A percentile compares a stretch with the other conserved stretches of the same genome.
phyloP scores from a whole-genome alignment of 1,284 basidiomycete species.

The Sphagnurus paluster region DNA sequence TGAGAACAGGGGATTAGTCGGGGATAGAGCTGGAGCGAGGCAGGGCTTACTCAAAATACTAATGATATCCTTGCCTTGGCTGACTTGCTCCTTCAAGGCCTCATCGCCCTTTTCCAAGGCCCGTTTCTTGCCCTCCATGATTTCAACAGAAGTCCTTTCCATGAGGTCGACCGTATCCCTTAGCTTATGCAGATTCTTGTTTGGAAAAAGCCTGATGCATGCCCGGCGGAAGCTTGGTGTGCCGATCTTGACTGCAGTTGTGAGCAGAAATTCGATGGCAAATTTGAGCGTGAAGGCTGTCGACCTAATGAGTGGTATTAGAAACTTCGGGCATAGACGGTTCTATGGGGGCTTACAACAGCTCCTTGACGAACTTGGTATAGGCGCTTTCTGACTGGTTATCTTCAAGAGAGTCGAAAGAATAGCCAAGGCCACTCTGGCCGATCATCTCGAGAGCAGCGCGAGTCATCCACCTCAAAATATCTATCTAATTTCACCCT shows the following conservation, averaged over 20 bases:
- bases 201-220: slow-evolving; percentile 35
- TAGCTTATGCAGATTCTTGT: slow-evolving; percentile 30
- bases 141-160: slow-evolving; percentile 33
- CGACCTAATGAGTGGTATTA: too few relatives aligned
- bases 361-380: slow-evolving; percentile 1
- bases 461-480: slow-evolving; percentile 5
- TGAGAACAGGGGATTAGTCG: slow-evolving; percentile 7
- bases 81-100: slow-evolving; percentile 30
- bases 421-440: slow-evolving; percentile 31
- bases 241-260: slow-evolving; percentile 33
- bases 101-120: slow-evolving; percentile 36
- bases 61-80: slow-evolving; percentile 46
- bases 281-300: too few relatives aligned
- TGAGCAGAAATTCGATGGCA: slow-evolving; percentile 22
- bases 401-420: slow-evolving; percentile 29
- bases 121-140: slow-evolving; percentile 39
- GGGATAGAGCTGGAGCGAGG: too few relatives aligned
- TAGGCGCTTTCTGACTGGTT: not conserved
- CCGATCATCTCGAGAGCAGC: slow-evolving; percentile 18
- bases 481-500: too few relatives aligned
- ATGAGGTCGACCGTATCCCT: slow-evolving; percentile 39
- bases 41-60: slow-evolving; percentile 40
- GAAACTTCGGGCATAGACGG: slow-evolving; percentile 17
- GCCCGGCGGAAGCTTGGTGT: slow-evolving; percentile 35
- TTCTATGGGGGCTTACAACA: not conserved